Percentiles rank a stretch among this genome's conserved stretches.
Conservation (phyloP, 257 asterid genomes). For the Salvia rosmarinus region DNA sequence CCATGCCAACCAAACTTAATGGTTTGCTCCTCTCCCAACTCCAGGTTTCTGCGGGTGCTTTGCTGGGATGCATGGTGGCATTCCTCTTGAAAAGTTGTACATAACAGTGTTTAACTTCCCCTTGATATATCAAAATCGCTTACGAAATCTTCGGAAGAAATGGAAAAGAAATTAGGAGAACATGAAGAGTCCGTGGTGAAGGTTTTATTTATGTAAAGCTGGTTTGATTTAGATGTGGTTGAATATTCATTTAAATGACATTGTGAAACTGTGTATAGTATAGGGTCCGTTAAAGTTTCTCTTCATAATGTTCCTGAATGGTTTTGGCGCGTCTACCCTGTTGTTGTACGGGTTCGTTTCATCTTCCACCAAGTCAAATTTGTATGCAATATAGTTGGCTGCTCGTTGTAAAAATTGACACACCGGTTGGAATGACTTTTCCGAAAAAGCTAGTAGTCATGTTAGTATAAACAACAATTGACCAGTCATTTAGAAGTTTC, state of each 20-base stretch:
- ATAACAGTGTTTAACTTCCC: background rate
- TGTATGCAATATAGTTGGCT: background rate
- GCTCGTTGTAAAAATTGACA: background rate
- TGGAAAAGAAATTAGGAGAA: background rate
- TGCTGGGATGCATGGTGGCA: conserved; percentile 67
- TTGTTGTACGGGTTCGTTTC: background rate
- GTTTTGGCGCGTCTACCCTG: background rate
- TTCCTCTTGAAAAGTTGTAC: conserved; percentile 51
- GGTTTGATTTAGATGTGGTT: conserved; percentile 13
- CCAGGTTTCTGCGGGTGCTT: conserved; percentile 80
- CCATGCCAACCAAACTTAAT: conserved; percentile 15
- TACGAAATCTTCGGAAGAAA: conserved; percentile 11
- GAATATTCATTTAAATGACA: conserved; percentile 5
- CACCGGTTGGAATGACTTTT: background rate
- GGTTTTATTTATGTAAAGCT: conserved; percentile 26
- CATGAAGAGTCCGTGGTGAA: conserved; percentile 6
- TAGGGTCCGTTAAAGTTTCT: conserved; percentile 13
- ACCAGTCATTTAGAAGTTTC: too few relatives aligned
- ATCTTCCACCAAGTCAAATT: background rate
- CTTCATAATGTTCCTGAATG: conserved; percentile 12
- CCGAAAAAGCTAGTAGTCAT: background rate
- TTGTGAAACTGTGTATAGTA: conserved; percentile 34
- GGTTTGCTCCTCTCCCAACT: background rate
- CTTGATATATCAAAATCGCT: conserved; percentile 13
- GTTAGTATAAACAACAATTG: too few relatives aligned